phyloP scores from a whole-genome alignment of 495 filamentous ascomycete genomes.

The Daldinia caldariorum region DNA sequence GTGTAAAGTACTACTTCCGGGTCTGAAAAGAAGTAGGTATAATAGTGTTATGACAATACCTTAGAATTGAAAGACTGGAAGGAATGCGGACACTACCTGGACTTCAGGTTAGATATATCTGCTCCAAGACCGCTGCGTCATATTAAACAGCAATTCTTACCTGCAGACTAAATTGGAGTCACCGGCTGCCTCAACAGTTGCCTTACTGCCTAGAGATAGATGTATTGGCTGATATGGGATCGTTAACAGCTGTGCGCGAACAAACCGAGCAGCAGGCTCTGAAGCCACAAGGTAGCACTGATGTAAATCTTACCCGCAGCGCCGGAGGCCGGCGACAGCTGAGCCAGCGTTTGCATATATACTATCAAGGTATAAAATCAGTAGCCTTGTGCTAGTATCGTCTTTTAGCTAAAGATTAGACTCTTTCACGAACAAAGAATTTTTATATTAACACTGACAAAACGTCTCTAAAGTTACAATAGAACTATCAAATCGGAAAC shows the following conservation, averaged over 20 bases:
- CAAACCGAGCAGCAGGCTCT: not conserved
- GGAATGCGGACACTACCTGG: no score
- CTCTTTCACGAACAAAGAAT: no score
- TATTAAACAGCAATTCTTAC: not conserved
- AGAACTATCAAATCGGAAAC: no score
- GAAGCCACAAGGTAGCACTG: conserved; percentile 1
- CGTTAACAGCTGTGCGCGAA: not conserved
- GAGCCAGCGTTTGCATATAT: no score
- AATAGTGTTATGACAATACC: not conserved
- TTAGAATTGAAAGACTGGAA: not conserved
- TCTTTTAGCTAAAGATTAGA: not conserved
- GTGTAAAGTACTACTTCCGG: not conserved
- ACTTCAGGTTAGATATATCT: no score
- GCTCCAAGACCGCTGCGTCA: no score
- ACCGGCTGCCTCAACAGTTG: not conserved
- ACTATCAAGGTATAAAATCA: not conserved
- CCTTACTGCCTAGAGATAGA: not conserved
- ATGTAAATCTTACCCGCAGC: not conserved
- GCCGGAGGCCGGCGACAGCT: not conserved
- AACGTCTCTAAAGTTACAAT: not conserved
- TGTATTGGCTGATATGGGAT: not conserved
- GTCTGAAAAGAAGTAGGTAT: no score
- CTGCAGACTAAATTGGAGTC: not conserved
- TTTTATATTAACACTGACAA: not conserved
- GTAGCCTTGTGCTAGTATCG: not conserved